phyloP scores from a whole-genome alignment of 1,139 yeast genomes.

The Sugiyamaella paludigena region DNA sequence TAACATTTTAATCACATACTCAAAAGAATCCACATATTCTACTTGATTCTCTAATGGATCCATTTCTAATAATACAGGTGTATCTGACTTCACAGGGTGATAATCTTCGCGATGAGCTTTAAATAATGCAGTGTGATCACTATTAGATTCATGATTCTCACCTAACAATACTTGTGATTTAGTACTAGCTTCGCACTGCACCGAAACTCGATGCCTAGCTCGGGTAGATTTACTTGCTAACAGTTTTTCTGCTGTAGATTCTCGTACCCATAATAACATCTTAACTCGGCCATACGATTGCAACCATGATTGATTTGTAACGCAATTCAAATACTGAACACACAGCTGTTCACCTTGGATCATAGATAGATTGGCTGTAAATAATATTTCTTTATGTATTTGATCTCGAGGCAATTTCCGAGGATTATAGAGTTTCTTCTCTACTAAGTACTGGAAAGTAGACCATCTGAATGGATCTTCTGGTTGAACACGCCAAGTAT shows the following conservation, averaged over 20 bases:
- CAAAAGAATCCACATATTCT: slow-evolving; percentile 54
- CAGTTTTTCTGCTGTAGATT: slow-evolving; percentile 59
- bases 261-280: slow-evolving; percentile 63
- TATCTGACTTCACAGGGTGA: slow-evolving; percentile 14
- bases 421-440: slow-evolving; percentile 46
- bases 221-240: slow-evolving; percentile 49
- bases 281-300: slow-evolving; percentile 71
- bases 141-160: background rate
- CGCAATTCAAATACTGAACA: slow-evolving; percentile 74
- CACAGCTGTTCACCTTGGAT: slow-evolving; percentile 64
- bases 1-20: slow-evolving; percentile 63
- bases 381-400: slow-evolving; percentile 61
- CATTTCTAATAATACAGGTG: slow-evolving; percentile 29
- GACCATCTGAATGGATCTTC: slow-evolving; percentile 66
- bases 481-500: slow-evolving; percentile 19
- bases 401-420: slow-evolving; percentile 41
- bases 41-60: slow-evolving; percentile 32
- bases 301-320: slow-evolving; percentile 71
- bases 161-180: slow-evolving; percentile 8
- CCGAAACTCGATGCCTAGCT: slow-evolving; percentile 55
- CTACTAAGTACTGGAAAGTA: slow-evolving; percentile 48
- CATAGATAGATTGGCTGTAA: slow-evolving; percentile 63
- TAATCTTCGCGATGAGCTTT: slow-evolving; percentile 13
- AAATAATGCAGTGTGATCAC: background rate
- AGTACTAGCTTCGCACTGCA: slow-evolving; percentile 60